Evolutionary conservation across 1,284 basidiomycete species (phyloP).

Genomic region (Cutaneotrichosporon sp.): DNA sequence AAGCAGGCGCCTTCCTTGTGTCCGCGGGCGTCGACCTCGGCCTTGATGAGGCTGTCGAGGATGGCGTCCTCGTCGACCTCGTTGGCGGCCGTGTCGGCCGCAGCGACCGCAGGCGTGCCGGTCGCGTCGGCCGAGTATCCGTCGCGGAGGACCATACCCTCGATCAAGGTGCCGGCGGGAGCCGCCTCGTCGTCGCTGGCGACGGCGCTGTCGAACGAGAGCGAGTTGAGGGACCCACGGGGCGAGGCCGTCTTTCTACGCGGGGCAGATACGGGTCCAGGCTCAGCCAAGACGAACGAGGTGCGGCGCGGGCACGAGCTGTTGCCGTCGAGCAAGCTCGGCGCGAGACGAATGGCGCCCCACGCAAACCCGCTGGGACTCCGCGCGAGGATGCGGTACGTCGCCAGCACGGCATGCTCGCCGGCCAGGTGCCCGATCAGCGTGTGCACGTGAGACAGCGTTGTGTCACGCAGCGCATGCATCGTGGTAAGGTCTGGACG

Average conservation of each 20-base stretch:
- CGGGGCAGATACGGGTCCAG: no score
- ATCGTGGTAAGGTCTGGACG: conserved; percentile 44
- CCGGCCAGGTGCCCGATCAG: conserved; percentile 37
- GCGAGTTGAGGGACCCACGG: neutral
- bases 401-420: conserved; percentile 31
- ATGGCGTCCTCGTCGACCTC: conserved; percentile 40
- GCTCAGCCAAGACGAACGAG: conserved; percentile 23
- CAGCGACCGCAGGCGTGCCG: neutral
- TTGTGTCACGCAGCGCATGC: conserved; percentile 45
- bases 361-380: conserved; percentile 31
- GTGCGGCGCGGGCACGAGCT: conserved; percentile 23
- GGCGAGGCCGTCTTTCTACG: neutral
- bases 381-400: conserved; percentile 42
- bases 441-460: conserved; percentile 41
- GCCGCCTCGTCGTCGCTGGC: conserved; percentile 6
- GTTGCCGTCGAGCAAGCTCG: conserved; percentile 20
- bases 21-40: conserved; percentile 31
- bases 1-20: conserved; percentile 39
- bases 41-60: conserved; percentile 33
- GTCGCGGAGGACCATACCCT: neutral
- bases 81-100: conserved; percentile 12
- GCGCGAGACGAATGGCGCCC: conserved; percentile 43
- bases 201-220: neutral
- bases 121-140: neutral
- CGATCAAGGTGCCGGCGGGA: no score